Evolutionary conservation across 139 green algal genomes (phyloP).

Genomic region (Tetradesmus lagerheimii): DNA sequence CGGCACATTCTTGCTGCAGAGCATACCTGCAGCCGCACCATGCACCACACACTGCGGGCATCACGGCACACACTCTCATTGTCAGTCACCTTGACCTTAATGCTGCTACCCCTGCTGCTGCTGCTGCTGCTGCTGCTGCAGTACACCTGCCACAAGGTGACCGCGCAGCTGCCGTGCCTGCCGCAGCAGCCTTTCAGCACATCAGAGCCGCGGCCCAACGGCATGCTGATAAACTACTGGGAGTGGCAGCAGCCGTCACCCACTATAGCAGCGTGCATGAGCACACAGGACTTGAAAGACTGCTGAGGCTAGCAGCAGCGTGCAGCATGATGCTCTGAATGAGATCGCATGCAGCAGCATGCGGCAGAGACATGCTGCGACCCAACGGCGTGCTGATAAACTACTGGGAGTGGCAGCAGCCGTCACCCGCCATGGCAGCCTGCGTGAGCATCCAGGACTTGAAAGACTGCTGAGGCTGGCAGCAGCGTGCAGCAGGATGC

Average conservation of each 20-base stretch:
- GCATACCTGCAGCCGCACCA: neutral
- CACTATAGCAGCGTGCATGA: slow-evolving; percentile 32
- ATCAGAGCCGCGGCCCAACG: slow-evolving; percentile 23
- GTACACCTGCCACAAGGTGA: slow-evolving; percentile 46
- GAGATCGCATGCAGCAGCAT: neutral
- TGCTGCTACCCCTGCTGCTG: slow-evolving; percentile 22
- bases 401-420: slow-evolving; percentile 43
- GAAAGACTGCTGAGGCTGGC: slow-evolving; percentile 27
- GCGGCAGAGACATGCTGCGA: neutral
- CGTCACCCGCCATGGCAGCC: neutral
- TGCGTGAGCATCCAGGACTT: slow-evolving; percentile 25
- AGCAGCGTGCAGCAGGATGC: too few species aligned
- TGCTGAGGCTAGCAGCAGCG: neutral
- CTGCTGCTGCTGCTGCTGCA: slow-evolving; percentile 24
- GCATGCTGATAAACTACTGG: slow-evolving; percentile 29
- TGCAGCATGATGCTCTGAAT: neutral
- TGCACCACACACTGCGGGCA: neutral
- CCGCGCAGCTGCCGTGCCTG: slow-evolving; percentile 28
- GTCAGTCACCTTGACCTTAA: too few species aligned
- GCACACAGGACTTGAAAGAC: slow-evolving; percentile 38
- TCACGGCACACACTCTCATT: neutral
- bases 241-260: slow-evolving; percentile 39
- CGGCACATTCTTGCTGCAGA: too few species aligned
- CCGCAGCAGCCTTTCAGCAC: slow-evolving; percentile 35
- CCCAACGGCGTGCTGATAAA: slow-evolving; percentile 8